Evolutionary conservation across 202 grass and related monocot species (phyloP).

Genomic region (Digitaria exilis): DNA sequence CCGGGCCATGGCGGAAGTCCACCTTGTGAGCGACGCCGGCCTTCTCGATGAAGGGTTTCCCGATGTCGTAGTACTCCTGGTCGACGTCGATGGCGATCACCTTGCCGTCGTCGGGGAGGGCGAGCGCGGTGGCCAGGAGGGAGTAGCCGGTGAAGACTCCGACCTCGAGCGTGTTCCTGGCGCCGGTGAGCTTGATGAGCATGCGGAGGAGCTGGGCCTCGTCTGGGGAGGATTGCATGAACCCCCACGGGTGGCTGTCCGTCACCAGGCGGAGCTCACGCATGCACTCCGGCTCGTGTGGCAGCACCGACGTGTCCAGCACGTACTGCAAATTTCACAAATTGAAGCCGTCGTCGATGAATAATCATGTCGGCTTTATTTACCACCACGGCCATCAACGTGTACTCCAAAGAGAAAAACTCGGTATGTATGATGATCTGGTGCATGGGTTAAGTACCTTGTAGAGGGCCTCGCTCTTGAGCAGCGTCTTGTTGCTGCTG

Average conservation of each 20-base stretch:
- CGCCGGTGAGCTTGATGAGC: constrained; percentile 70
- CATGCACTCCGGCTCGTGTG: constrained; percentile 50
- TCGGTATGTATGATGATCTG: too few relatives aligned
- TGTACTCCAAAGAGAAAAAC: too few relatives aligned
- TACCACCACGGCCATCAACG: too few relatives aligned
- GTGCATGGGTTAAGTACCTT: constrained; percentile 23
- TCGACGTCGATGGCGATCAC: constrained; percentile 58
- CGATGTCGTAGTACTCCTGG: constrained; percentile 51
- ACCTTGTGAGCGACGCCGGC: constrained; percentile 62
- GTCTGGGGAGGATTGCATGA: constrained; percentile 62
- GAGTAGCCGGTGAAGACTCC: constrained; percentile 87
- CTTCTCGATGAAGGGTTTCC: constrained; percentile 52
- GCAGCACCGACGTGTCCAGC: constrained; percentile 56
- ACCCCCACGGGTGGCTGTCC: constrained; percentile 29
- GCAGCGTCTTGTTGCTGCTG: constrained; percentile 47
- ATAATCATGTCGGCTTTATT: too few relatives aligned
- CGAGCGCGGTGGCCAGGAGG: constrained; percentile 69
- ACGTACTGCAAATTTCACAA: constrained; percentile 37
- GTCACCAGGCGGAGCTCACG: constrained; percentile 53
- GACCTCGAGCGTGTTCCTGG: constrained; percentile 58
- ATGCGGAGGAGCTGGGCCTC: constrained; percentile 66
- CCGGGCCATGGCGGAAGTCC: constrained; percentile 60
- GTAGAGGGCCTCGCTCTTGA: constrained; percentile 52
- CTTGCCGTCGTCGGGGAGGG: constrained; percentile 66
- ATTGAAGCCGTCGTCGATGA: too few relatives aligned